Conservation (phyloP, 805 yeast species). For the Candida palmyrensis region DNA sequence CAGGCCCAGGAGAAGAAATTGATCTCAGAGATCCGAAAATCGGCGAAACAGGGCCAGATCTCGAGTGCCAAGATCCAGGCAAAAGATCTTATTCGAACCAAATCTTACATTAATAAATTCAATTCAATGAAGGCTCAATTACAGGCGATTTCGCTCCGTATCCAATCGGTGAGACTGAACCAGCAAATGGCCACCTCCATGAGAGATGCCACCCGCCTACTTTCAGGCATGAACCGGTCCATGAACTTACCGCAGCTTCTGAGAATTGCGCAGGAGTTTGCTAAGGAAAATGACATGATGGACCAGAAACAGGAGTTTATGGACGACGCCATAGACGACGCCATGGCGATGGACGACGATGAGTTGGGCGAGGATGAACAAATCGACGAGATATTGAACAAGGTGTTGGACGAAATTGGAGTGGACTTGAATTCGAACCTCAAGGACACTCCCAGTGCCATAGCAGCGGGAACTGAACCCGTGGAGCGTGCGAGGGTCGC, state of each 20-base stretch:
- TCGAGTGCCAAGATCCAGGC: constrained; percentile 93
- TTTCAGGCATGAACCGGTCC: constrained; percentile 81
- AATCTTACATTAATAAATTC: constrained; percentile 78
- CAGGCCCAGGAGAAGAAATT: constrained; percentile 91
- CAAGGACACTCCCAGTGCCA: constrained; percentile 40
- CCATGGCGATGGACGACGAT: constrained; percentile 78
- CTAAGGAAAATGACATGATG: constrained; percentile 91
- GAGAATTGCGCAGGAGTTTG: constrained; percentile 91
- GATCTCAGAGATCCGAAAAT: constrained; percentile 77
- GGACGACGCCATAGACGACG: constrained; percentile 97
- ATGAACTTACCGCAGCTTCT: constrained; percentile 90
- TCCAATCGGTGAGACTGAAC: constrained; percentile 88
- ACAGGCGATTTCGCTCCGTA: constrained; percentile 88
- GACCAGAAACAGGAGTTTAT: constrained; percentile 98
- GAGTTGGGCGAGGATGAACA: constrained; percentile 83
- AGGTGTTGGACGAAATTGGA: constrained; percentile 94
- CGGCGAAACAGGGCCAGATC: constrained; percentile 86
- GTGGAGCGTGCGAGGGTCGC: constrained; percentile 34
- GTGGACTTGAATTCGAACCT: constrained; percentile 61
- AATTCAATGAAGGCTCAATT: constrained; percentile 91
- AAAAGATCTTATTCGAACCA: constrained; percentile 86
- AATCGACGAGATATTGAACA: constrained; percentile 84
- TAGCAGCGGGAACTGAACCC: constrained; percentile 22
- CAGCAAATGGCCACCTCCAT: constrained; percentile 94
- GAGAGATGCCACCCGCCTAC: constrained; percentile 85